These are phyloP conservation scores for Darksidea phi DNA, from an alignment of 495 filamentous ascomycete species.

Conservation along the genomic window DNA sequence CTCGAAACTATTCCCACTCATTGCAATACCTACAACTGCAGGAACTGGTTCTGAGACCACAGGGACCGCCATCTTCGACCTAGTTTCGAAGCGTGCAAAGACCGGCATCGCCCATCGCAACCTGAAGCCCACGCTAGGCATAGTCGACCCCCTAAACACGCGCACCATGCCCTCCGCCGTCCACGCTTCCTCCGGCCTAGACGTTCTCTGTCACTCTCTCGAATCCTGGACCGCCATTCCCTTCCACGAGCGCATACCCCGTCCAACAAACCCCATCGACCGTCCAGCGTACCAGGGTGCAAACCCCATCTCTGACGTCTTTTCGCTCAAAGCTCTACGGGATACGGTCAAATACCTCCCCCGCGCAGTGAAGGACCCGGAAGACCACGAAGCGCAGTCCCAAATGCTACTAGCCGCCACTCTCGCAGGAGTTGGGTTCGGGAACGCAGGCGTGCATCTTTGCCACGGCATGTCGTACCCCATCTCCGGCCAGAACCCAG, in stretches of 20 bases:
- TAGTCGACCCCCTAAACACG: slow-evolving; percentile 94
- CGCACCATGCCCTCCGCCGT: slow-evolving; percentile 92
- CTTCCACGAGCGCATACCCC: slow-evolving; percentile 76
- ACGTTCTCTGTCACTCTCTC: slow-evolving; percentile 90
- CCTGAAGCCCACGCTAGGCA: slow-evolving; percentile 91
- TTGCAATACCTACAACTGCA: slow-evolving; percentile 93
- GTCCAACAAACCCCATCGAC: slow-evolving; percentile 85
- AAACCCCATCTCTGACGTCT: slow-evolving; percentile 96
- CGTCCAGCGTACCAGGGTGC: slow-evolving; percentile 94
- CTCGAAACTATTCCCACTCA: slow-evolving; percentile 73
- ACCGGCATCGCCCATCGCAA: slow-evolving; percentile 93
- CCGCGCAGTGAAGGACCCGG: slow-evolving; percentile 77
- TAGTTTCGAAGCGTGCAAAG: slow-evolving; percentile 82
- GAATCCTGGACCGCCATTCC: slow-evolving; percentile 98
- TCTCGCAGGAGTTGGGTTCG: slow-evolving; percentile 91
- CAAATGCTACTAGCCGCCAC: slow-evolving; percentile 96
- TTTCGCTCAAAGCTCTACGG: slow-evolving; percentile 78
- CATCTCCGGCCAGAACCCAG: slow-evolving; percentile 88
- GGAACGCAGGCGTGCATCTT: slow-evolving; percentile 94
- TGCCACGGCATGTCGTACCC: slow-evolving; percentile 98
- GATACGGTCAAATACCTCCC: slow-evolving; percentile 88
- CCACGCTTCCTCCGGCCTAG: slow-evolving; percentile 81
- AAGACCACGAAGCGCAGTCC: slow-evolving; percentile 84
- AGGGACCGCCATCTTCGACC: slow-evolving; percentile 95
- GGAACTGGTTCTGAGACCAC: slow-evolving; percentile 96